Percentiles rank a stretch among this genome's conserved stretches.
Conservation (phyloP, 2,329 filamentous ascomycete species). For the Botrytis medusae region DNA sequence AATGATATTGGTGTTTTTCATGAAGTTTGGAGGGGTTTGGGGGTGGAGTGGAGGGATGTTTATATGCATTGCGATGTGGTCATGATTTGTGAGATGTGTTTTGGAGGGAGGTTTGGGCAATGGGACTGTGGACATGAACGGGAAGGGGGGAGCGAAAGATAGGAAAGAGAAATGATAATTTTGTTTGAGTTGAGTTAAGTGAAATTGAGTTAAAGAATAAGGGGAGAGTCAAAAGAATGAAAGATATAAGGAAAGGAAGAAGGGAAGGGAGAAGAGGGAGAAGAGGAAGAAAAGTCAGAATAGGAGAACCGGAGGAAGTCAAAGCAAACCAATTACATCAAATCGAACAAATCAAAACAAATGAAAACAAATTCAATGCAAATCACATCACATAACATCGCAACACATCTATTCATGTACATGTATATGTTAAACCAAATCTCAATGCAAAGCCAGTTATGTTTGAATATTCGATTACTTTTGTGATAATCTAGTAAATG, state of each 20-base stretch:
- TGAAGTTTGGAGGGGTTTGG: not conserved
- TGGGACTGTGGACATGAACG: not conserved
- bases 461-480: too few species aligned
- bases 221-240: not conserved
- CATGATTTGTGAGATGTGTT: not conserved
- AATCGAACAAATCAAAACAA: not conserved
- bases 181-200: not conserved
- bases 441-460: not conserved
- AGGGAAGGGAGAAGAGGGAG: not conserved
- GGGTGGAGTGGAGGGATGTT: not conserved
- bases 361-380: too few species aligned
- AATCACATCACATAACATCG: not conserved
- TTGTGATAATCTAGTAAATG: too few species aligned
- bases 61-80: not conserved
- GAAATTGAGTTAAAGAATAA: not conserved
- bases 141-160: not conserved
- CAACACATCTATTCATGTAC: not conserved
- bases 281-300: not conserved
- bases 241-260: not conserved
- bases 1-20: not conserved
- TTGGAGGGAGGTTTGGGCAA: not conserved
- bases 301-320: not conserved
- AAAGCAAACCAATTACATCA: not conserved
- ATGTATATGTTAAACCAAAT: rapidly evolving
- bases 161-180: not conserved